Conservation (phyloP, 306 rosid genomes). For the Cicer yamashitae region DNA sequence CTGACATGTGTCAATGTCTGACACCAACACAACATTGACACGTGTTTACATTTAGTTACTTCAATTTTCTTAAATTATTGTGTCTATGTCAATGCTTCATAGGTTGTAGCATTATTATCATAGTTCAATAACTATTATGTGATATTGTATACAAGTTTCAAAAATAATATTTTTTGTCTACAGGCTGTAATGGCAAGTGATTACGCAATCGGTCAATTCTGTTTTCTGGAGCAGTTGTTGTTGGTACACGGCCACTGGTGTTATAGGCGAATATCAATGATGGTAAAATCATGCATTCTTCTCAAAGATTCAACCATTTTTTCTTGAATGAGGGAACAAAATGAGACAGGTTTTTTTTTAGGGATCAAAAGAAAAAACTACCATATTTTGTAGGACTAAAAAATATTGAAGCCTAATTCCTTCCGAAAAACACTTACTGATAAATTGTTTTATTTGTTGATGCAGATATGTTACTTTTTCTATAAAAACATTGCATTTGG, state of each 20-base stretch:
- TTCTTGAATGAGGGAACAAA: too few relatives aligned
- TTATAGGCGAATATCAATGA: constrained; percentile 84
- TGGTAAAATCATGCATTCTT: constrained; percentile 65
- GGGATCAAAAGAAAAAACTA: not conserved
- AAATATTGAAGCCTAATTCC: not conserved
- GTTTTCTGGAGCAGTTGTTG: constrained; percentile 82
- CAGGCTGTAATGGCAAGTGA: constrained; percentile 99
- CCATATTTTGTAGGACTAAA: not conserved
- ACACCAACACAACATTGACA: too few relatives aligned
- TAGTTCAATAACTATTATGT: not conserved
- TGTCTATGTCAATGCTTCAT: too few relatives aligned
- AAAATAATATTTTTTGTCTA: constrained; percentile 23
- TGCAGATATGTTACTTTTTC: constrained; percentile 97
- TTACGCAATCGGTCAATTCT: constrained; percentile 78
- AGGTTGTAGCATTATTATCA: not conserved
- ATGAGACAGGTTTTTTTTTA: not conserved
- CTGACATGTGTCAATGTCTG: too few relatives aligned
- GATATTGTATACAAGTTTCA: not conserved
- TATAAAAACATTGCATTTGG: constrained; percentile 90
- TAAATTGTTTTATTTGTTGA: constrained; percentile 33
- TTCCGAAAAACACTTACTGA: constrained; percentile 1
- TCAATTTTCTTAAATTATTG: too few relatives aligned
- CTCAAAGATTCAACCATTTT: not conserved
- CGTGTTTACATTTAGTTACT: too few relatives aligned
- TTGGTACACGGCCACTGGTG: constrained; percentile 97